Base-by-base conservation (phyloP, 1,284 basidiomycete genomes). In the Cutaneotrichosporon sp. region DNA sequence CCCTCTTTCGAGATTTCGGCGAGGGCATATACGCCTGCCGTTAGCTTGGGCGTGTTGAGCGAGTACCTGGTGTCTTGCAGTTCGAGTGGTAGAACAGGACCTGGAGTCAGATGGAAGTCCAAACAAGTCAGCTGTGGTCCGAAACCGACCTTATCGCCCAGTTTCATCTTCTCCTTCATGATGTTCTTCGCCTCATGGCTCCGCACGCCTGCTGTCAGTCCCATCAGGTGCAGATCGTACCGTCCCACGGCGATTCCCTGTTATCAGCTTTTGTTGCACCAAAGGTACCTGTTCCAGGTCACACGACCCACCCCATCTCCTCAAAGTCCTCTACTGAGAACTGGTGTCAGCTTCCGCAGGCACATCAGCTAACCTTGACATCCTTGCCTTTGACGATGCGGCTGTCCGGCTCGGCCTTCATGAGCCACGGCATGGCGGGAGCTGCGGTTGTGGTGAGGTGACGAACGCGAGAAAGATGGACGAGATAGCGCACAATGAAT, bases 261-360 rank as follows among this genome's bases (percentile, higher is more conserved):
- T 0, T 25, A 46, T 55, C 51, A 55, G 46, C 19, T 41, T 25
- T 5, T 22, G 12, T 17, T 17, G 11, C n/a, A 3, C n/a, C n/a
- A 22, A 22, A 14, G n/a, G 14, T 5, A 11, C 17, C 19, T 31
- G 4, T 14, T 31, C 10, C 29, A 31, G 29, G 29, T 31, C 25
- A 32, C 26, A 29, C 5, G n/a, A 46, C 67, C 31, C 45, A 69
- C 75, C 72, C 66, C 22, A 82, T 81, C 29, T 78, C 63, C 71
- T 91, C 87, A 64, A 94, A 90, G 72, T 93, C 90, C 61, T 91
- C 89, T 2, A 93, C 83, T 52, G 87, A 89, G 70, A 94, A 94
- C 90, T 92, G 65, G 19, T 4, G 17, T 52, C n/a, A 52, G 29
- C 26, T 3, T n/a, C n/a, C 12, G n/a, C 2, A 2, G 10, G 12